A percentile compares a stretch with the other conserved stretches of the same genome.
Evolutionary conservation across 306 rosid genomes (phyloP).

Genomic region (Quercus glauca): DNA sequence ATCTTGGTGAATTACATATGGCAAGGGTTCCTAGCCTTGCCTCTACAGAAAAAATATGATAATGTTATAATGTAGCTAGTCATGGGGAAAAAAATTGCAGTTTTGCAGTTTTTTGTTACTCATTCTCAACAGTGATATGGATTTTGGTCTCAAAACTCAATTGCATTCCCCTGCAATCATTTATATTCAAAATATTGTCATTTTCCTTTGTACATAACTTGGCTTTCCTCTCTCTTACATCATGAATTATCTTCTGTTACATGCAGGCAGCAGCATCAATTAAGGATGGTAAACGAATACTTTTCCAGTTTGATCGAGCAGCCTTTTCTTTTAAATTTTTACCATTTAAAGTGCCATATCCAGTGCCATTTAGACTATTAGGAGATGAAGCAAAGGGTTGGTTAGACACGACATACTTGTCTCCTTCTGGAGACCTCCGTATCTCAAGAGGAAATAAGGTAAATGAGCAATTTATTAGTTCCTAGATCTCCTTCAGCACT

Average conservation of each 20-base stretch:
- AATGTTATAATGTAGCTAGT: neutral
- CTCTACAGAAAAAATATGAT: neutral
- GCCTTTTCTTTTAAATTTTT: constrained; percentile 80
- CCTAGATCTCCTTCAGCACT: neutral
- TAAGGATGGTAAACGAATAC: constrained; percentile 83
- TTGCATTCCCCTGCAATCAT: neutral
- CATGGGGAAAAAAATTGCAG: neutral
- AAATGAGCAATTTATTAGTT: constrained; percentile 25
- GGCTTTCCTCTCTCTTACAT: neutral
- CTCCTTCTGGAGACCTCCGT: constrained; percentile 82
- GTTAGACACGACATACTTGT: constrained; percentile 92
- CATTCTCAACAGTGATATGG: neutral
- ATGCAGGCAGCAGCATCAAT: constrained; percentile 79
- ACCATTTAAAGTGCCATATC: constrained; percentile 99
- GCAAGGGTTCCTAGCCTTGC: neutral
- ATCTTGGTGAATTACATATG: neutral
- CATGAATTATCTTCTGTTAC: neutral
- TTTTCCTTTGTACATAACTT: neutral
- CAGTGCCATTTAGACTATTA: constrained; percentile 89
- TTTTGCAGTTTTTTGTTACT: neutral
- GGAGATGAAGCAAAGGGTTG: constrained; percentile 99
- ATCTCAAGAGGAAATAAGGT: constrained; percentile 98
- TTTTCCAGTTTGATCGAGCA: constrained; percentile 86
- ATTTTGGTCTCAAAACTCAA: no score
- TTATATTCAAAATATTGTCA: neutral